Evolutionary conservation across 345 rosid genomes (phyloP).

Genomic region (Aethionema arabicum): DNA sequence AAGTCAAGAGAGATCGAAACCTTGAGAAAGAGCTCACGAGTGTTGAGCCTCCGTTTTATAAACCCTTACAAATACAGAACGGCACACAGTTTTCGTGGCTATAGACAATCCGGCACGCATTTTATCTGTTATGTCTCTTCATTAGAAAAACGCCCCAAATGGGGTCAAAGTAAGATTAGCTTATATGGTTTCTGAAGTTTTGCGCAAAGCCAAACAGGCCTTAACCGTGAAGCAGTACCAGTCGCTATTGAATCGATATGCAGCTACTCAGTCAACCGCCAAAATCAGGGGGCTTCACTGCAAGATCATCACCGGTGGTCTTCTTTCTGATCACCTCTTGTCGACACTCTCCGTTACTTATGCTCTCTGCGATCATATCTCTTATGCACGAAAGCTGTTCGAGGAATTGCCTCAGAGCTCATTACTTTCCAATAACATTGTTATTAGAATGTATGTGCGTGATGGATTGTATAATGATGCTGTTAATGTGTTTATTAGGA

Average conservation of each 20-base stretch:
- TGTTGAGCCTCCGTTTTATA: background rate
- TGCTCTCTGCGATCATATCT: conserved; percentile 27
- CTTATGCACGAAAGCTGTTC: conserved; percentile 47
- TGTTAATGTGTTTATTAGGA: conserved; percentile 44
- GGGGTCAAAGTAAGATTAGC: background rate
- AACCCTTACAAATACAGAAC: background rate
- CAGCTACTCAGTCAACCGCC: conserved; percentile 43
- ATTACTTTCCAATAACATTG: conserved; percentile 42
- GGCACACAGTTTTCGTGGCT: background rate
- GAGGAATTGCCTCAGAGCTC: conserved; percentile 51
- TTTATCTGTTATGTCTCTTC: background rate
- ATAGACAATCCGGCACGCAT: conserved; percentile 2
- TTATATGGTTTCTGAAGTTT: conserved; percentile 14
- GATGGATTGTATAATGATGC: conserved; percentile 37
- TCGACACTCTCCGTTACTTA: conserved; percentile 26
- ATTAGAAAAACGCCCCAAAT: background rate
- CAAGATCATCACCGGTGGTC: conserved; percentile 43
- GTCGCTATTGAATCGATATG: conserved; percentile 46
- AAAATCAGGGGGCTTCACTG: conserved; percentile 52
- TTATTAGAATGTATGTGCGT: conserved; percentile 44
- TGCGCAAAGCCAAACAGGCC: conserved; percentile 33
- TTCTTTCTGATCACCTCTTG: conserved; percentile 28
- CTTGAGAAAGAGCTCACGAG: background rate
- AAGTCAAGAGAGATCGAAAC: background rate
- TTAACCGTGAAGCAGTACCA: conserved; percentile 34